Evolutionary conservation across 2,329 filamentous ascomycete genomes (phyloP).

Genomic region (Hymenoscyphus occultus): DNA sequence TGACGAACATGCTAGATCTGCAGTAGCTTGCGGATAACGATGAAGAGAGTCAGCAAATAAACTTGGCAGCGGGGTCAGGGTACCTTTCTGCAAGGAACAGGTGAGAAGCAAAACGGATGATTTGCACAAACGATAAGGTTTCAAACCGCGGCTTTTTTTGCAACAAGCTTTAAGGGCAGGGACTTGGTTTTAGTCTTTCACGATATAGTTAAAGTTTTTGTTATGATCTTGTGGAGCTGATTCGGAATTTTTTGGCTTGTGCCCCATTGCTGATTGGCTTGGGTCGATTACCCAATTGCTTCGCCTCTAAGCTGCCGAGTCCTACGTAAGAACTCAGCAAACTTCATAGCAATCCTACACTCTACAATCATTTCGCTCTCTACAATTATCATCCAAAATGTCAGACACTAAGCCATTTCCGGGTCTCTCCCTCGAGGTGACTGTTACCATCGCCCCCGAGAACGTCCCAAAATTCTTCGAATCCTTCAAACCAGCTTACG

Average conservation of each 20-base stretch:
- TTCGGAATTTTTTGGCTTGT: too few relatives aligned
- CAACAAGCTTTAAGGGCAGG: neutral
- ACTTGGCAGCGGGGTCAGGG: neutral
- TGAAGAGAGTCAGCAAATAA: neutral
- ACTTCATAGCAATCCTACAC: too few relatives aligned
- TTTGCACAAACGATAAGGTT: neutral
- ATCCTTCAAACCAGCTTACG: slow-evolving; percentile 40
- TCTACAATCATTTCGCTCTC: neutral
- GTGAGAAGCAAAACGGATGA: neutral
- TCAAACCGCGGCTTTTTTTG: neutral
- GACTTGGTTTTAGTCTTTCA: neutral
- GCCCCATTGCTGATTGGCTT: too few relatives aligned
- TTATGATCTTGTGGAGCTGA: too few relatives aligned
- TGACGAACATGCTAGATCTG: neutral
- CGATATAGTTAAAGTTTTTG: too few relatives aligned
- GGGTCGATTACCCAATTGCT: too few relatives aligned
- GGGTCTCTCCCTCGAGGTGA: slow-evolving; percentile 16
- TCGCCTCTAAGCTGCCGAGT: too few relatives aligned
- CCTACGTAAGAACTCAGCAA: too few relatives aligned
- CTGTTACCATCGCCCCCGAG: slow-evolving; percentile 11
- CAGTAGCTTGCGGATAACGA: neutral
- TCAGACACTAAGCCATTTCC: neutral
- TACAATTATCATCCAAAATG: slow-evolving; percentile 2
- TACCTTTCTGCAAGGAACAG: neutral
- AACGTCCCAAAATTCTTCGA: slow-evolving; percentile 15